These are phyloP conservation scores for Fimicolochytrium jonesii DNA, from an alignment of 192 early-diverging fungal species.

Conservation along the genomic window DNA sequence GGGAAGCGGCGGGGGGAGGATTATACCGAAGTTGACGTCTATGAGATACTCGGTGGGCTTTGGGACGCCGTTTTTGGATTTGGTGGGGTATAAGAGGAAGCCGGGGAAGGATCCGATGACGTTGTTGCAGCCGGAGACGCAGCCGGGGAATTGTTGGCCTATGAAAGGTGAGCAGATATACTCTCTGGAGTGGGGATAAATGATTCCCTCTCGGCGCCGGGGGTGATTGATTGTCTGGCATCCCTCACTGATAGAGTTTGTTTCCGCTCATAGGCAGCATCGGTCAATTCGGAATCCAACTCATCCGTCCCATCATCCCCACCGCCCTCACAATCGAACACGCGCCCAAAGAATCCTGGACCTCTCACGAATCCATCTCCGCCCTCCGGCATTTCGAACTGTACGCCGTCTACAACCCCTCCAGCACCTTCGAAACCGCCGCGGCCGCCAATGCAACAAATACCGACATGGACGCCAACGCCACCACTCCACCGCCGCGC, in stretches of 20 bases:
- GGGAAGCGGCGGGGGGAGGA: no score
- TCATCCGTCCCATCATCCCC: conserved; percentile 28
- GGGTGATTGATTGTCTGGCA: no score
- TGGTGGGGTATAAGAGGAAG: no score
- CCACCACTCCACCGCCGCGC: conserved; percentile 1
- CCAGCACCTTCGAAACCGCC: background rate
- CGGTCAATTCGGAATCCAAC: conserved; percentile 27
- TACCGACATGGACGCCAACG: background rate
- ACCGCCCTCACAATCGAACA: conserved; percentile 34
- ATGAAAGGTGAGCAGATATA: conserved; percentile 32
- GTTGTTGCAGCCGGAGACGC: background rate
- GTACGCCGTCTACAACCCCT: conserved; percentile 29
- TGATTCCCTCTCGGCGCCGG: no score
- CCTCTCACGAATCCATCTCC: background rate
- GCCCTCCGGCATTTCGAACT: conserved; percentile 37
- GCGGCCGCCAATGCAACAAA: background rate
- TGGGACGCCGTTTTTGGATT: no score
- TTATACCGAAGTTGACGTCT: no score
- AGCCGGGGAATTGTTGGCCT: conserved; percentile 29
- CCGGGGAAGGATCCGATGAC: background rate
- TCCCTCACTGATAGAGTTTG: background rate
- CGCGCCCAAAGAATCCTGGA: background rate
- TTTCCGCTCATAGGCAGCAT: conserved; percentile 13
- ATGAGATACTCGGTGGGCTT: no score
- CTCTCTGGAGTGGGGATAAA: no score